phyloP scores from a whole-genome alignment of 768 basidiomycete genomes.

The Lactifluus piperatus region DNA sequence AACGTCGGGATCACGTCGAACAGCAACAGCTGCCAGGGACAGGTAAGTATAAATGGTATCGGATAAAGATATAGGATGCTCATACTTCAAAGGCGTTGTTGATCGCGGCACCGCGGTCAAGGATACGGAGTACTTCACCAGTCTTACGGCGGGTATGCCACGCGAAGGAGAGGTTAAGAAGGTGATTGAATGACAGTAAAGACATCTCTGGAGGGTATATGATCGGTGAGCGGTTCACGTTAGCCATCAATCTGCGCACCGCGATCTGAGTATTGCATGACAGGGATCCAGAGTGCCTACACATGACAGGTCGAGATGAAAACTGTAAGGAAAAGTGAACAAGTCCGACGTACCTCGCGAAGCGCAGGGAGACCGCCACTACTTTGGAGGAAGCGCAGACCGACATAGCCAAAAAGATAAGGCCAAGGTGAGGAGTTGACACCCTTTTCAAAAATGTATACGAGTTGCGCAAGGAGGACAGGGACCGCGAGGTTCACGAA shows the following conservation, averaged over 20 bases:
- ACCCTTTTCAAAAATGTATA: conserved; percentile 45
- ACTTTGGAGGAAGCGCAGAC: conserved; percentile 65
- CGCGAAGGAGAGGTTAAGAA: conserved; percentile 77
- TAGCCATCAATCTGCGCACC: conserved; percentile 28
- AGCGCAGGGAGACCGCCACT: conserved; percentile 67
- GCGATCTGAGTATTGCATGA: conserved; percentile 83
- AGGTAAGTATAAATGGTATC: conserved; percentile 1
- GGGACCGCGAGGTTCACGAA: conserved; percentile 70
- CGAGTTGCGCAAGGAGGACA: conserved; percentile 55
- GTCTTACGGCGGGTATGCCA: conserved; percentile 81
- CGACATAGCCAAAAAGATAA: conserved; percentile 58
- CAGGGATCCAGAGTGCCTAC: conserved; percentile 72
- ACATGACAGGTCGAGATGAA: background rate
- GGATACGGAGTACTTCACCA: conserved; percentile 74
- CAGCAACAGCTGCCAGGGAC: conserved; percentile 49
- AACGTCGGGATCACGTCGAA: conserved; percentile 81
- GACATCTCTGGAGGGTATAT: conserved; percentile 60
- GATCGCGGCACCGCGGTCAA: conserved; percentile 79
- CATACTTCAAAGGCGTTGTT: conserved; percentile 67
- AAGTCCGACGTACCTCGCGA: conserved; percentile 30
- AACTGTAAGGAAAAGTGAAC: background rate
- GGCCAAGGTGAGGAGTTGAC: conserved; percentile 51
- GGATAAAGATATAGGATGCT: background rate
- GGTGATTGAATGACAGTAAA: conserved; percentile 74
- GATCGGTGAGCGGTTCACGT: background rate